These are phyloP conservation scores for Pseudocercospora fuligena DNA, from an alignment of 2,329 filamentous ascomycete species.

Conservation along the genomic window DNA sequence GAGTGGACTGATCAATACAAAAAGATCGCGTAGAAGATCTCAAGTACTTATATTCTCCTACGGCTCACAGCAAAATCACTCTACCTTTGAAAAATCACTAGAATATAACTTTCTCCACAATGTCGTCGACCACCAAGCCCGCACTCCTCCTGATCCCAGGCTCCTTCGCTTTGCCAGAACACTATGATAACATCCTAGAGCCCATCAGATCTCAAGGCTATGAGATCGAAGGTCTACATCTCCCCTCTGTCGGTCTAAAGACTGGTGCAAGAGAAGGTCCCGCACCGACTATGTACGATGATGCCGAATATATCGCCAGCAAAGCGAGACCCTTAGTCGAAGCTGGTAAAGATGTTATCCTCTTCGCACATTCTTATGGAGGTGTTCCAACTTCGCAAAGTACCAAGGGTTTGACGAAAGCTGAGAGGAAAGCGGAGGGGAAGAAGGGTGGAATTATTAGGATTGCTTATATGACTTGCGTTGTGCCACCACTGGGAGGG, in stretches of 20 bases:
- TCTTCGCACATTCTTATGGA: slow-evolving; percentile 8
- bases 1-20: neutral
- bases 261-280: neutral
- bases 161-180: slow-evolving; percentile 6
- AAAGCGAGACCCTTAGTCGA: neutral
- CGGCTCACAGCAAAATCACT: neutral
- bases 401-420: neutral
- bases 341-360: neutral
- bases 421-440: neutral
- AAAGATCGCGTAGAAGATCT: too few species aligned
- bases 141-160: slow-evolving; percentile 6
- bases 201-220: neutral
- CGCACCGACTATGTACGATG: slow-evolving; percentile 1
- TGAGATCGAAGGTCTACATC: slow-evolving; percentile 5
- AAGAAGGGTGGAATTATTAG: slow-evolving; percentile 1
- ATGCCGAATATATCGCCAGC: neutral
- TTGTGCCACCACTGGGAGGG: neutral
- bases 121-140: neutral
- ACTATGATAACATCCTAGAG: neutral
- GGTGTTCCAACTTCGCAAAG: slow-evolving; percentile 1
- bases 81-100: too few species aligned
- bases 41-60: too few species aligned
- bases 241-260: neutral
- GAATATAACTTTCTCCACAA: neutral
- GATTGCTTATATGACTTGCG: slow-evolving; percentile 6